Conservation (phyloP, 2,329 filamentous ascomycete genomes). For the Fusarium clavum region DNA sequence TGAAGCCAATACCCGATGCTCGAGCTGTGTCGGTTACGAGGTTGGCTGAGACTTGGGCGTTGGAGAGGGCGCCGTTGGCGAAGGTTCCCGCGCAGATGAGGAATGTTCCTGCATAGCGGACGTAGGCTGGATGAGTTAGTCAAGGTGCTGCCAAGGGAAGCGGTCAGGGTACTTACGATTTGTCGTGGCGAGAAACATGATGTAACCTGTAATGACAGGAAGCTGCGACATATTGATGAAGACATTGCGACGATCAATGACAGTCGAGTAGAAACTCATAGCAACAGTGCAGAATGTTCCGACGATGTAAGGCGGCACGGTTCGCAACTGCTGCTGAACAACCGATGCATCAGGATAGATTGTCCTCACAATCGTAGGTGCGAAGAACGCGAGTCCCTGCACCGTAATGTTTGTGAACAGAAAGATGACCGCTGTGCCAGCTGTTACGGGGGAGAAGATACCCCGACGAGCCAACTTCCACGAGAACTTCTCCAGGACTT, state of each 20-base stretch:
- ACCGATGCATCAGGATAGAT: slow-evolving; percentile 68
- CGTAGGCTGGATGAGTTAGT: slow-evolving; percentile 41
- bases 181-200: slow-evolving; percentile 68
- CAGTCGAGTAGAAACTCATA: slow-evolving; percentile 49
- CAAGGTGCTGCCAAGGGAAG: rapidly evolving
- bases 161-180: slow-evolving; percentile 35
- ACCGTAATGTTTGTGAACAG: slow-evolving; percentile 74
- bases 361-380: slow-evolving; percentile 70
- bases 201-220: slow-evolving; percentile 70
- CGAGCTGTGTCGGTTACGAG: slow-evolving; percentile 33
- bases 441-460: slow-evolving; percentile 58
- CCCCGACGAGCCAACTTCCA: slow-evolving; percentile 24
- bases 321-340: slow-evolving; percentile 65
- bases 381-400: slow-evolving; percentile 73
- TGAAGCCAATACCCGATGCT: slow-evolving; percentile 33
- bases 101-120: slow-evolving; percentile 72
- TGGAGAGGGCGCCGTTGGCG: slow-evolving; percentile 58
- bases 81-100: slow-evolving; percentile 48
- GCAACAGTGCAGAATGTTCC: slow-evolving; percentile 65
- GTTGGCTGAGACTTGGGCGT: slow-evolving; percentile 30
- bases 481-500: slow-evolving; percentile 45
- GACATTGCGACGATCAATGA: slow-evolving; percentile 64
- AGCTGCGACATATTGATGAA: slow-evolving; percentile 66
- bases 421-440: slow-evolving; percentile 66
- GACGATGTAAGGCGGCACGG: slow-evolving; percentile 61